Base-by-base conservation (phyloP, 352 stramenopile species). In the Phytophthora brassicae region DNA sequence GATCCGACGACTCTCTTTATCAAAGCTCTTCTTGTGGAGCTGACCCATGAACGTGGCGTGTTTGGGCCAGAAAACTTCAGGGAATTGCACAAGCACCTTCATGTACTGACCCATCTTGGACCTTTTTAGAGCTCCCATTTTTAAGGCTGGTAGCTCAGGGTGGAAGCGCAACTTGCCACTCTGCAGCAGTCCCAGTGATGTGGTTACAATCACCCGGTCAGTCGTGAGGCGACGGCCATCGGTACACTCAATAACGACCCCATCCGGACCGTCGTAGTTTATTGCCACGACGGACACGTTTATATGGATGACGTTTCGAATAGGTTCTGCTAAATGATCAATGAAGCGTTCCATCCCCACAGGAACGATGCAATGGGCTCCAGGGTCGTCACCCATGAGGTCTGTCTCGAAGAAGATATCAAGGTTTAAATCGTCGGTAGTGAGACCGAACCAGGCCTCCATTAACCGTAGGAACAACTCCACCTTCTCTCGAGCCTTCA, bases 11-110 rank as follows among this genome's bases (percentile, higher is more conserved):
- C 54, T 36, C 14, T 68, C 29, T 45, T 68, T 50, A n/a, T 35
- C 17, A 0, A 38, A 28, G 22, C 16, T 54, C 12, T 56, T 69
- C 19, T 46, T 60, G 35, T 61, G 20, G 20, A 84, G 58, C 19
- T 87, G 74, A 0, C 64, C 70, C 38, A 86, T 78, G 44, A 89
- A 84, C 19, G 64, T 66, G 14, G 74, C 66, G 28, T 83, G 33
- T 12, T 71, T 55, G 3, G 76, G 66, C 84, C 84, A 91, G 36
- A 93, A 93, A 0, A 89, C 76, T 12, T 72, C 36, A 0, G 80
- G 81, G 23, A 74, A 82, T 11, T 94, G 81, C 43, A 97, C 73
- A 29, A 97, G 70, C 64, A 74, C 49, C 60, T 89, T 92, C 68
- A 97, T 65, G 70, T 81, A 89, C 44, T 69, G 72, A 7, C 80